Evolutionary conservation across 306 rosid species (phyloP).

Genomic region (Carpinus viminea): DNA sequence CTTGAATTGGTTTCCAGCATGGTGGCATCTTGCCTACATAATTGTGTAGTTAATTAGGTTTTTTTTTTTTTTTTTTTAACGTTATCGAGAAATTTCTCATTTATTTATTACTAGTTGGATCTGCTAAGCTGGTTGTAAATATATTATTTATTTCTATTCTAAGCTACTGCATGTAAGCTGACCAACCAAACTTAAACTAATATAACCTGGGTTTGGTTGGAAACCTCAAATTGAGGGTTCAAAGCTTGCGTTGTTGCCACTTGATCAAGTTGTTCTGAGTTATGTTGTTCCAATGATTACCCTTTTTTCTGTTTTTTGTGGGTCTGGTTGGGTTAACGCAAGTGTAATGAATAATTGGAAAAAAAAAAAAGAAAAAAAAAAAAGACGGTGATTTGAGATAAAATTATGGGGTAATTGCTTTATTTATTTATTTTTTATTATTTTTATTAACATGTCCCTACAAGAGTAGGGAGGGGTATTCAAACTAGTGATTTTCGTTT

Average conservation of each 20-base stretch:
- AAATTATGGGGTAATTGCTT: too few relatives aligned
- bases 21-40: conserved; percentile 32
- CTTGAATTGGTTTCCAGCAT: conserved; percentile 10
- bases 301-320: too few relatives aligned
- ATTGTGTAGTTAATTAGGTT: conserved; percentile 24
- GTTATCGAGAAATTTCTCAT: conserved; percentile 10
- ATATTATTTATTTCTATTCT: background rate
- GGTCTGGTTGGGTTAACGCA: too few relatives aligned
- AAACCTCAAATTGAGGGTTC: background rate
- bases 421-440: too few relatives aligned
- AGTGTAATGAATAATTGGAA: too few relatives aligned
- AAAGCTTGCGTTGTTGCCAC: background rate
- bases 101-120: background rate
- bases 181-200: background rate
- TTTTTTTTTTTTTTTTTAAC: too few relatives aligned
- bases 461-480: too few relatives aligned
- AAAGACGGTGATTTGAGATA: too few relatives aligned
- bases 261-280: background rate
- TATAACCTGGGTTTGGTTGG: background rate
- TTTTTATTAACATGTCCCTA: too few relatives aligned
- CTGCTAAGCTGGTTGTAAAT: conserved; percentile 8
- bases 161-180: background rate
- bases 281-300: background rate
- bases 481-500: too few relatives aligned
- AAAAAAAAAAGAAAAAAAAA: too few relatives aligned